These are phyloP conservation scores for Pythium periplocum DNA, from an alignment of 352 stramenopile genomes.

Conservation along the genomic window DNA sequence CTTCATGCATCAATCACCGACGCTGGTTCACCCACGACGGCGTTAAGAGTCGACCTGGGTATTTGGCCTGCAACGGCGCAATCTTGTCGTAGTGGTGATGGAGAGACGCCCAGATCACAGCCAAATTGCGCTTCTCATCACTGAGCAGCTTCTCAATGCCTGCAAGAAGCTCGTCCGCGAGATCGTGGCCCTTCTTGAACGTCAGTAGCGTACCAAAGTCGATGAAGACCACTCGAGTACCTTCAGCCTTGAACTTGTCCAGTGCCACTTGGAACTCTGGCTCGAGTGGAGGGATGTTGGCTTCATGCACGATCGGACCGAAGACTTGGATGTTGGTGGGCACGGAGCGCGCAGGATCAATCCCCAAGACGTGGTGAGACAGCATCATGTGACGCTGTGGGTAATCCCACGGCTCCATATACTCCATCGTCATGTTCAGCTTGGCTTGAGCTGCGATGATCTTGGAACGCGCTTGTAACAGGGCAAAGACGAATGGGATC, in stretches of 20 bases:
- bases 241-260: slow-evolving; percentile 8
- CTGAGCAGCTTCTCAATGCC: slow-evolving; percentile 11
- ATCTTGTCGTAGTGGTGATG: slow-evolving; percentile 11
- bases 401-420: slow-evolving; percentile 21
- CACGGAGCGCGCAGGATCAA: slow-evolving; percentile 17
- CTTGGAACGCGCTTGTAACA: slow-evolving; percentile 16
- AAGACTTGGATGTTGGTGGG: slow-evolving; percentile 21
- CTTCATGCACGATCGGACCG: slow-evolving; percentile 17
- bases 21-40: slow-evolving; percentile 18
- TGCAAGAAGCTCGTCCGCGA: slow-evolving; percentile 13
- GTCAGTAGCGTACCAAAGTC: slow-evolving; percentile 18
- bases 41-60: slow-evolving; percentile 15
- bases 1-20: slow-evolving; percentile 19
- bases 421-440: slow-evolving; percentile 16
- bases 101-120: slow-evolving; percentile 16
- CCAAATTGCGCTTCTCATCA: slow-evolving; percentile 12
- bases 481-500: slow-evolving; percentile 16
- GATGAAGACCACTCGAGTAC: slow-evolving; percentile 14
- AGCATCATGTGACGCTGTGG: slow-evolving; percentile 21
- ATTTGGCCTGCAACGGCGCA: slow-evolving; percentile 9
- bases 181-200: slow-evolving; percentile 15
- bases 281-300: slow-evolving; percentile 18
- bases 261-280: slow-evolving; percentile 12
- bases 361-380: slow-evolving; percentile 18
- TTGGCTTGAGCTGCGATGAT: slow-evolving; percentile 14